These are phyloP conservation scores for Cornus controversa DNA, from an alignment of 148 eudicot species.

Conservation along the genomic window DNA sequence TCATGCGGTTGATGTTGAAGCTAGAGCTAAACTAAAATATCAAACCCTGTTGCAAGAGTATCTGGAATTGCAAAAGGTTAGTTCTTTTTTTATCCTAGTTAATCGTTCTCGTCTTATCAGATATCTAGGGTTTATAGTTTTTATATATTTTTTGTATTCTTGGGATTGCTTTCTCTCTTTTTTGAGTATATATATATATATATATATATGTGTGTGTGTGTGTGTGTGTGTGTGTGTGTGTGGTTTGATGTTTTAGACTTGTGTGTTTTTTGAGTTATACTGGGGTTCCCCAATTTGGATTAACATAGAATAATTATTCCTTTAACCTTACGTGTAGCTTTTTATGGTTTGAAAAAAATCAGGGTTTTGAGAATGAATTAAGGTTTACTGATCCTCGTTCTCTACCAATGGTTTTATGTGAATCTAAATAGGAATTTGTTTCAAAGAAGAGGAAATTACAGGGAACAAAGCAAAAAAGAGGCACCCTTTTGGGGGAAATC, in stretches of 20 bases:
- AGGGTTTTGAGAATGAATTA: not conserved
- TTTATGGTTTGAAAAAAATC: no score
- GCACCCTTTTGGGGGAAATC: constrained; percentile 39
- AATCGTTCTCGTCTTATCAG: not conserved
- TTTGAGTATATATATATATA: no score
- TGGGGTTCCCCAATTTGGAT: no score
- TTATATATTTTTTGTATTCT: not conserved
- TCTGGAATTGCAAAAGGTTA: constrained; percentile 61
- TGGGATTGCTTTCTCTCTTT: not conserved
- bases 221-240: no score
- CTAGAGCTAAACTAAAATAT: constrained; percentile 35
- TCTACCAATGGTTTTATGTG: not conserved
- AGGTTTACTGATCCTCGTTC: not conserved
- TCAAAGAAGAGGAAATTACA: constrained; percentile 50
- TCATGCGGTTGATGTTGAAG: constrained; percentile 23
- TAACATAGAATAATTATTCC: no score
- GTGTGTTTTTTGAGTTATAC: not conserved
- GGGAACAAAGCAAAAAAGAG: constrained; percentile 42
- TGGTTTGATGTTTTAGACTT: not conserved
- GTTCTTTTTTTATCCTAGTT: not conserved
- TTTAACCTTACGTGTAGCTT: no score
- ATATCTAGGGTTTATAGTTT: not conserved
- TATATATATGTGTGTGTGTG: no score
- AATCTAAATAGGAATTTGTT: constrained; percentile 39
- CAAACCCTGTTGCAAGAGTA: constrained; percentile 44